Percentiles rank a stretch among this genome's conserved stretches.
Conservation (phyloP, 1,139 yeast genomes). For the Pichia sp. region DNA sequence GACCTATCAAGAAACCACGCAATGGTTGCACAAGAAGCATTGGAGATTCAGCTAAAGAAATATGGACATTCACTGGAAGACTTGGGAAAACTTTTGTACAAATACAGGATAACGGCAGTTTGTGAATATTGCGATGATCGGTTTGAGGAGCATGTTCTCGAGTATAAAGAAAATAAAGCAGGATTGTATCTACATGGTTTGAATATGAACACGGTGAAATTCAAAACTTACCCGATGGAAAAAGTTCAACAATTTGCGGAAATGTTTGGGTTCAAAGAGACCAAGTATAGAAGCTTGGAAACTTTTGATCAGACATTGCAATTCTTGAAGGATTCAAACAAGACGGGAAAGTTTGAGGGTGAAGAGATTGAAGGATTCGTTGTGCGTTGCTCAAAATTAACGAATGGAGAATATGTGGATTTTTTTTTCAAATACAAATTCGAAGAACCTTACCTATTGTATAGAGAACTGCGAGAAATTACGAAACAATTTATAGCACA, state of each 20-base stretch:
- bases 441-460: conserved; percentile 90
- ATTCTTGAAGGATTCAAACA: conserved; percentile 55
- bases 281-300: conserved; percentile 43
- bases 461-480: conserved; percentile 85
- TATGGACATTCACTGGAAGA: conserved; percentile 41
- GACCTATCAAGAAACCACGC: conserved; percentile 67
- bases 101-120: conserved; percentile 69
- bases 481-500: conserved; percentile 57
- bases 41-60: conserved; percentile 48
- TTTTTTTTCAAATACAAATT: conserved; percentile 91
- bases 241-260: conserved; percentile 58
- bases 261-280: conserved; percentile 66
- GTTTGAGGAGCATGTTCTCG: conserved; percentile 91
- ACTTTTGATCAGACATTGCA: conserved; percentile 41
- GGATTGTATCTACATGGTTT: conserved; percentile 91
- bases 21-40: conserved; percentile 58
- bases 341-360: conserved; percentile 67
- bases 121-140: conserved; percentile 90
- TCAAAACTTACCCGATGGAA: conserved; percentile 61
- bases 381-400: conserved; percentile 50
- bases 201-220: conserved; percentile 61
- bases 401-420: conserved; percentile 31
- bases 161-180: conserved; percentile 59
- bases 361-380: conserved; percentile 93
- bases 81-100: conserved; percentile 54